These are phyloP conservation scores for Saccharomycopsis sp. DNA, from an alignment of 805 yeast species.

Conservation along the genomic window DNA sequence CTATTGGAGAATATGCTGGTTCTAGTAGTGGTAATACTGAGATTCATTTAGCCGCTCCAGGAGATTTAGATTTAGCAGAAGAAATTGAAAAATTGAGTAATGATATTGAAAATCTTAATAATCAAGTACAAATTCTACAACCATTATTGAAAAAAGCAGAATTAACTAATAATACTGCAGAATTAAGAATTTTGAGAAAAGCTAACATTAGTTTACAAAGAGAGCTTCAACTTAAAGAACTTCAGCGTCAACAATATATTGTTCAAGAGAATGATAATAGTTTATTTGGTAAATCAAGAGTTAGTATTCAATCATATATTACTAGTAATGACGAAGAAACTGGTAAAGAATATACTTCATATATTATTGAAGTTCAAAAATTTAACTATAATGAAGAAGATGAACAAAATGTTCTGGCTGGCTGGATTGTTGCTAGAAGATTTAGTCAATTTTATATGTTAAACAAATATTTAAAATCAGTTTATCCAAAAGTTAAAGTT, in stretches of 20 bases:
- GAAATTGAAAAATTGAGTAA: constrained; percentile 49
- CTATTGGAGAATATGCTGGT: constrained; percentile 23
- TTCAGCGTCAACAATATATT: constrained; percentile 68
- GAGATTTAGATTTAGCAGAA: constrained; percentile 49
- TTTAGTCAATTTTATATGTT: constrained; percentile 74
- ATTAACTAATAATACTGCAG: constrained; percentile 63
- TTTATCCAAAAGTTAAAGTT: constrained; percentile 38
- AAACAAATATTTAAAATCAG: constrained; percentile 48
- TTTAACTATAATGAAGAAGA: constrained; percentile 21
- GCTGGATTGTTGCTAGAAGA: constrained; percentile 88
- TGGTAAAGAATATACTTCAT: constrained; percentile 54
- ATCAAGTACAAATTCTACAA: constrained; percentile 54
- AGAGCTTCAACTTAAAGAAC: constrained; percentile 65
- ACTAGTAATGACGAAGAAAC: constrained; percentile 39
- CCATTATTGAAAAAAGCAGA: constrained; percentile 75
- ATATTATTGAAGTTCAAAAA: constrained; percentile 69
- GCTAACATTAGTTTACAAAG: constrained; percentile 57
- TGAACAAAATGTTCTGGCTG: constrained; percentile 36
- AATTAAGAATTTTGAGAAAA: constrained; percentile 54
- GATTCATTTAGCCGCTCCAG: constrained; percentile 54
- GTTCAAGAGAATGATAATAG: constrained; percentile 78
- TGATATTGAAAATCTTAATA: constrained; percentile 47
- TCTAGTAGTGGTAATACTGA: too few species aligned
- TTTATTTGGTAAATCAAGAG: constrained; percentile 53
- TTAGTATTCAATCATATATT: constrained; percentile 39